Base-by-base conservation (phyloP, 2,329 filamentous ascomycete species). In the Capronia americana region DNA sequence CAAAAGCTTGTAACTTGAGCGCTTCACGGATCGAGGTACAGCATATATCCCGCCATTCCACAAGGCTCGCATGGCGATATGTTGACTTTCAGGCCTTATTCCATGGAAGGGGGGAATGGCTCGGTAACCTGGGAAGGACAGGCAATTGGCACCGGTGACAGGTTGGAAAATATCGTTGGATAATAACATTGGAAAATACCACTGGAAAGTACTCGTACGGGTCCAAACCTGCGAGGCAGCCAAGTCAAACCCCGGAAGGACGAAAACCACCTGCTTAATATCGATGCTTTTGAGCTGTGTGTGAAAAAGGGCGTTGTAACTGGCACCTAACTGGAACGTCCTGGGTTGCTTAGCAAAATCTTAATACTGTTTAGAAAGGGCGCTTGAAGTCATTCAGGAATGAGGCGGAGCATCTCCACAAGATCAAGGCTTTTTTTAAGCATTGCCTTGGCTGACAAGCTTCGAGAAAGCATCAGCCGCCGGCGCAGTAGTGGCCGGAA, bases 1-100 rank as follows among this genome's bases (percentile, higher is more conserved):
- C 57, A 59, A 59, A 28, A 50, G 57, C 7, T 48, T 7, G 28
- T 59, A 20, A 50, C 5, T 8, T 10, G 30, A n/a, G 57, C n/a
- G 30, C 24, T 50, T 44, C 38, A 44, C 5, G 38, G 38, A n/a
- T 44, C 38, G 17, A 20, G 17, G 38, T 44, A 20, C 26, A 8
- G 14, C 17, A 59, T 12, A 24, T 7, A 3, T 44, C 5, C 38
- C 38, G 14, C 38, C 14, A 8, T 17, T 20, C 38, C 17, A 17
- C 17, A 44, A n/a, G 17, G 5, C 17, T n/a, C 7, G 38, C 1
- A n/a, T n/a, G 38, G 38, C 17, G 38, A 20, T n/a, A 44, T 8
- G 14, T 44, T 44, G 38, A n/a, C 38, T n/a, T 44, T 44, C 17
- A 17, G 38, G 38, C 17, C 3, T 44, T n/a, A 10, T n/a, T n/a